Percentiles rank a stretch among this genome's conserved stretches.
phyloP scores from a whole-genome alignment of 768 basidiomycete species.

The Tricholoma bakamatsutake region DNA sequence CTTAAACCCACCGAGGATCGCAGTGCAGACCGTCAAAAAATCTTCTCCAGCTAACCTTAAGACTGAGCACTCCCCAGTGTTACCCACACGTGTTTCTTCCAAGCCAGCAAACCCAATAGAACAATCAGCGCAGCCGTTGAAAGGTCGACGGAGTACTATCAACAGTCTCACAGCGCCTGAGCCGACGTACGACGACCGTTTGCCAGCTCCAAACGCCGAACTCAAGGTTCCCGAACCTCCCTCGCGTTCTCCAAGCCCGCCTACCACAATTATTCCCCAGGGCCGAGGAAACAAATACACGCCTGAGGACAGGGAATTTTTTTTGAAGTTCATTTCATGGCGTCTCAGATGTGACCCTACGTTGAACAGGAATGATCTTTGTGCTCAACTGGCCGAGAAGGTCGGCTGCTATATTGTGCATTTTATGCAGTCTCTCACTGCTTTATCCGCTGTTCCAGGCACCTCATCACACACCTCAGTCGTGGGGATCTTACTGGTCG shows the following conservation, averaged over 20 bases:
- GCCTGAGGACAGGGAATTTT: constrained; percentile 57
- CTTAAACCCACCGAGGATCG: constrained; percentile 19
- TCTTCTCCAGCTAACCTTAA: constrained; percentile 35
- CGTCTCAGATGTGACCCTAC: constrained; percentile 47
- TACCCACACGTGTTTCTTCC: constrained; percentile 20
- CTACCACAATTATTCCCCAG: constrained; percentile 40
- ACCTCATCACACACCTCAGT: constrained; percentile 58
- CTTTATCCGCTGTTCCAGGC: constrained; percentile 33
- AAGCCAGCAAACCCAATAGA: constrained; percentile 22
- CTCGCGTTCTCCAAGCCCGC: constrained; percentile 66
- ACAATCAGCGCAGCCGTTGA: constrained; percentile 18
- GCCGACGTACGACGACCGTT: constrained; percentile 38
- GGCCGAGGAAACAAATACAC: constrained; percentile 60
- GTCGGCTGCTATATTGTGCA: constrained; percentile 21
- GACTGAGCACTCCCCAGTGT: constrained; percentile 18
- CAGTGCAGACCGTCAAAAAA: constrained; percentile 33
- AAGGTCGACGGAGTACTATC: constrained; percentile 42
- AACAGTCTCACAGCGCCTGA: constrained; percentile 55
- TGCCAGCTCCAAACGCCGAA: constrained; percentile 58
- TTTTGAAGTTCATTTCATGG: constrained; percentile 63
- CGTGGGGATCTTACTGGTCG: constrained; percentile 68
- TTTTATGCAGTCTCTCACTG: constrained; percentile 1
- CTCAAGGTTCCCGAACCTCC: constrained; percentile 58
- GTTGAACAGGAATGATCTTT: constrained; percentile 48
- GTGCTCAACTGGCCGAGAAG: constrained; percentile 51